Conservation (phyloP, 768 basidiomycete species). For the Lactarius trivialis region DNA sequence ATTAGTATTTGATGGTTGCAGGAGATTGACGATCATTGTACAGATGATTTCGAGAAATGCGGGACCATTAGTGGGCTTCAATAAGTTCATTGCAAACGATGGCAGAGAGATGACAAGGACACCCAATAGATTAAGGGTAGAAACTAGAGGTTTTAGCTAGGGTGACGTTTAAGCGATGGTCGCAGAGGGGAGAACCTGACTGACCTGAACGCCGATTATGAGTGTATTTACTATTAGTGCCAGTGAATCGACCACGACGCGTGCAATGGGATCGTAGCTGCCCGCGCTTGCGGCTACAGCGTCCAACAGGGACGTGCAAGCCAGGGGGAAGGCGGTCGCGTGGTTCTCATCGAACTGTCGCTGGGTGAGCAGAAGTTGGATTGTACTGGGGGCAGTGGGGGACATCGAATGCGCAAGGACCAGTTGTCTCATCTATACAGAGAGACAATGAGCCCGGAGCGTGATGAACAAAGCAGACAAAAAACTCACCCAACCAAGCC, state of each 20-base stretch:
- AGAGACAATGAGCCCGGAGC: background rate
- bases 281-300: conserved; percentile 2
- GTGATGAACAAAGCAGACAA: background rate
- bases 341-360: conserved; percentile 1
- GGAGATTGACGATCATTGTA: conserved; percentile 9
- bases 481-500: conserved; percentile 18
- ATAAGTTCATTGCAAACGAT: conserved; percentile 7
- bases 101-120: conserved; percentile 19
- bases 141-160: conserved; percentile 14
- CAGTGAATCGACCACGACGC: conserved; percentile 10
- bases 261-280: conserved; percentile 8
- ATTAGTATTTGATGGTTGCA: conserved; percentile 13
- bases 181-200: background rate
- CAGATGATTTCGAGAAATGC: conserved; percentile 16
- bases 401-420: conserved; percentile 17
- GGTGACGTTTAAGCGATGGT: background rate
- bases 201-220: conserved; percentile 11
- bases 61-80: conserved; percentile 7
- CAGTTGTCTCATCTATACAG: conserved; percentile 17
- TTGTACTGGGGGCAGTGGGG: conserved; percentile 8
- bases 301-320: conserved; percentile 18
- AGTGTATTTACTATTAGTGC: conserved; percentile 16
- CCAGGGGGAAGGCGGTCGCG: background rate
- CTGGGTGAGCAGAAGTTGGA: conserved; percentile 19
- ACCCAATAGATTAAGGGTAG: conserved; percentile 18